Percentiles rank a stretch among this genome's conserved stretches.
Evolutionary conservation across 2,329 filamentous ascomycete genomes (phyloP).

Genomic region (Monosporascus cannonballus): DNA sequence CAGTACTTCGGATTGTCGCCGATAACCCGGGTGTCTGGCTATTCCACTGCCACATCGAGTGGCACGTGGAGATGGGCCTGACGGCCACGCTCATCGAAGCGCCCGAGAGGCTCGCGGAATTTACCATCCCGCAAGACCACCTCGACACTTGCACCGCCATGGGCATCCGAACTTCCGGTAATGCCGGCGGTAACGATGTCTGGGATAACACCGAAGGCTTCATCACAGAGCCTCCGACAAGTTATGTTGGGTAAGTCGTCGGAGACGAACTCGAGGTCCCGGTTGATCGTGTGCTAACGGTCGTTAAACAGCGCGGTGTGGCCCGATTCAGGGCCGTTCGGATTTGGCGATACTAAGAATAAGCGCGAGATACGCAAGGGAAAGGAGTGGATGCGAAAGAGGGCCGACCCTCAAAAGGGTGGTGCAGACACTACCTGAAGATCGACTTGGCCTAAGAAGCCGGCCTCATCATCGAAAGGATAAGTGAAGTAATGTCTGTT

Average conservation of each 20-base stretch:
- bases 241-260: slow-evolving; percentile 19
- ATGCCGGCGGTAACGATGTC: slow-evolving; percentile 51
- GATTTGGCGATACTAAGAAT: background rate
- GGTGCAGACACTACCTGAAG: background rate
- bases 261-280: no score
- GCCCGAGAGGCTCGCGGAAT: slow-evolving; percentile 47
- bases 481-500: background rate
- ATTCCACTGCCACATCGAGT: slow-evolving; percentile 56
- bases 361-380: background rate
- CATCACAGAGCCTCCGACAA: slow-evolving; percentile 21
- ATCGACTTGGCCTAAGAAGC: background rate
- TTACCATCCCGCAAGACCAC: slow-evolving; percentile 54
- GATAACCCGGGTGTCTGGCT: slow-evolving; percentile 50
- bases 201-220: slow-evolving; percentile 23
- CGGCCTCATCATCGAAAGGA: no score
- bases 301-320: background rate
- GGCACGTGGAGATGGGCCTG: slow-evolving; percentile 56
- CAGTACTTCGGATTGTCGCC: slow-evolving; percentile 45
- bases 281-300: no score
- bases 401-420: background rate
- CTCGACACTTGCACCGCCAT: slow-evolving; percentile 38
- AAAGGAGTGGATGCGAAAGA: background rate
- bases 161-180: slow-evolving; percentile 48
- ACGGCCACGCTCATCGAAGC: slow-evolving; percentile 50
- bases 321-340: background rate